Conservation (phyloP, 345 rosid genomes). For the Citrus cavaleriei region DNA sequence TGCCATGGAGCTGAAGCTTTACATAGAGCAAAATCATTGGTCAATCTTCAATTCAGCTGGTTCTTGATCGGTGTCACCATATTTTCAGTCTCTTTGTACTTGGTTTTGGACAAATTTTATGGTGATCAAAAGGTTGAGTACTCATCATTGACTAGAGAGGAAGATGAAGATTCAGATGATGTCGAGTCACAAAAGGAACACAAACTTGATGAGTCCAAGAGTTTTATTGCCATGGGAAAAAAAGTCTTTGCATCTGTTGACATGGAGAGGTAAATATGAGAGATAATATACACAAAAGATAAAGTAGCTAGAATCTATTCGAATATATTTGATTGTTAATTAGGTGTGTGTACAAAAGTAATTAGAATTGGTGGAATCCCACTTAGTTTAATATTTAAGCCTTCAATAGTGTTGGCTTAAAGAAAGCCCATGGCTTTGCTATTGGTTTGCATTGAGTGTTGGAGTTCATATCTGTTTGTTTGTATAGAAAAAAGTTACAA, state of each 20-base stretch:
- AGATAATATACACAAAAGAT: not conserved
- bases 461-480: not conserved
- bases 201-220: constrained; percentile 15
- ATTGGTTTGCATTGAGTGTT: not conserved
- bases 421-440: not conserved
- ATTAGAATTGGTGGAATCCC: constrained; percentile 7
- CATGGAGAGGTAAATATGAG: constrained; percentile 33
- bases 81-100: constrained; percentile 39
- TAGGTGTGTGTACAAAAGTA: constrained; percentile 13
- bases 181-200: constrained; percentile 36
- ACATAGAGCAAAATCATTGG: constrained; percentile 73
- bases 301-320: not conserved
- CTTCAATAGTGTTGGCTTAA: constrained; percentile 29
- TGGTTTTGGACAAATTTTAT: constrained; percentile 35
- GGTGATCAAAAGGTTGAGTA: constrained; percentile 35
- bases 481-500: not conserved
- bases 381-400: constrained; percentile 15
- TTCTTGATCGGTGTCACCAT: constrained; percentile 37
- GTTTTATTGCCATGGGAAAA: constrained; percentile 36
- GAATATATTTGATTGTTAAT: too few relatives aligned
- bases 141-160: constrained; percentile 39
- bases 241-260: constrained; percentile 26
- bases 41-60: constrained; percentile 72
- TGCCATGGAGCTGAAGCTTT: constrained; percentile 49
- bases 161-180: constrained; percentile 37